Percentiles rank a stretch among this genome's conserved stretches.
Evolutionary conservation across 2,329 filamentous ascomycete genomes (phyloP).

Genomic region (Septoria linicola): DNA sequence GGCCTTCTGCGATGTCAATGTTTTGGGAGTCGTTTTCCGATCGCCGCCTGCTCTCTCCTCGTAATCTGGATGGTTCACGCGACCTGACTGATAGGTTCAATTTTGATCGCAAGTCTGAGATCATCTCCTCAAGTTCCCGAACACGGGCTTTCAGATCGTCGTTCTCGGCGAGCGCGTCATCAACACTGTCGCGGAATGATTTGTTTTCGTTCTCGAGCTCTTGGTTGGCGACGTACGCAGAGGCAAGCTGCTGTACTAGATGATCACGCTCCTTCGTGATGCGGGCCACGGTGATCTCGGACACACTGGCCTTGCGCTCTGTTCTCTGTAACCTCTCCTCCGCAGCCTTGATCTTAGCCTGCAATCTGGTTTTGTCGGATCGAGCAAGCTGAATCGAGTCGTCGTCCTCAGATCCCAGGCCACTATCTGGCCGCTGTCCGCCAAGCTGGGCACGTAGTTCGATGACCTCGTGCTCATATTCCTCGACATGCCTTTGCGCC

Average conservation of each 20-base stretch:
- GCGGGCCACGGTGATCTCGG: constrained; percentile 63
- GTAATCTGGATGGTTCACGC: background rate
- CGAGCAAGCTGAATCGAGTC: constrained; percentile 42
- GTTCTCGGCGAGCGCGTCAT: constrained; percentile 74
- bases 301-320: constrained; percentile 61
- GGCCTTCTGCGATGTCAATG: constrained; percentile 15
- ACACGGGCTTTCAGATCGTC: constrained; percentile 60
- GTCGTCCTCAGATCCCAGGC: constrained; percentile 48
- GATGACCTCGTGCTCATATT: constrained; percentile 62
- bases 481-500: constrained; percentile 51
- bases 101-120: constrained; percentile 42
- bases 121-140: constrained; percentile 42
- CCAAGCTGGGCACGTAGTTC: constrained; percentile 50
- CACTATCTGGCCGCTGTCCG: constrained; percentile 49
- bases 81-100: constrained; percentile 28
- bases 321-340: constrained; percentile 62
- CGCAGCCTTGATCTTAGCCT: constrained; percentile 60
- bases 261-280: constrained; percentile 65
- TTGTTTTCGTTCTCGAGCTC: constrained; percentile 50
- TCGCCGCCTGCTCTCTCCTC: background rate
- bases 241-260: constrained; percentile 61
- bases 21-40: background rate
- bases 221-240: constrained; percentile 59
- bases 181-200: constrained; percentile 54
- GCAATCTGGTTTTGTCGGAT: constrained; percentile 58